Evolutionary conservation across 805 yeast species (phyloP), one percentile per base, ranked within the genome.

Genomic region (Wickerhamiella hasegawae): DNA sequence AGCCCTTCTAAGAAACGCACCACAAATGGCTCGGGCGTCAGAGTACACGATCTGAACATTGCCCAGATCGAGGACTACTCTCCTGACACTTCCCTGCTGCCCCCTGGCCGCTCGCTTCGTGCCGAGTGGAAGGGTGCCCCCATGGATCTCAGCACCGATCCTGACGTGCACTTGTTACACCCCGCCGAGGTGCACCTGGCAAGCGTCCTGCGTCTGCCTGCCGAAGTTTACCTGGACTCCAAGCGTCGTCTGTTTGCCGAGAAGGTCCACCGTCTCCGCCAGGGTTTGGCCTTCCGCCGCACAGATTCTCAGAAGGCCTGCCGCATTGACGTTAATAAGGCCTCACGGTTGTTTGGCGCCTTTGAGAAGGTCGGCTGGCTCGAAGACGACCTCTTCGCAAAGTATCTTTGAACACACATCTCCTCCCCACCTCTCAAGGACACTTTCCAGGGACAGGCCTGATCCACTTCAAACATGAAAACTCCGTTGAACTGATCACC

Each of bases 121-220:
- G 80, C 92, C 24, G 97, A 87, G 55, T 87, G 98, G 98, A 87
- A 85, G 60, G 98, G 97, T 9, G 93, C 84, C 48, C 93, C 96
- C 25, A 84, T 87, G 95, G 92, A 81, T 55, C 66, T 87, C 38
- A 65, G 76, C 14, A 49, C 57, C 22, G 97, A 90, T 57, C 92
- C 94, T 16, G 67, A 81, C 45, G 57, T 68, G 34, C 59, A 60
- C 32, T 68, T 75, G 47, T 65, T 90, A 44, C 96, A 87, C 57
- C 96, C 96, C 1, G 94, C 95, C 4, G 98, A 87, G 58, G 68
- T 78, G 12, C 65, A 69, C 28, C 64, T 87, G 41, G 96, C 97
- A 4, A 77, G 92, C 14, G 78, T 76, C n/a, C 65, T 87, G 50
- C 69, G 98, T 53, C 65, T 87, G 45, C 94, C 96, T 8, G 77